These are phyloP conservation scores for Candida ponderosae DNA, from an alignment of 805 yeast genomes.

Conservation along the genomic window DNA sequence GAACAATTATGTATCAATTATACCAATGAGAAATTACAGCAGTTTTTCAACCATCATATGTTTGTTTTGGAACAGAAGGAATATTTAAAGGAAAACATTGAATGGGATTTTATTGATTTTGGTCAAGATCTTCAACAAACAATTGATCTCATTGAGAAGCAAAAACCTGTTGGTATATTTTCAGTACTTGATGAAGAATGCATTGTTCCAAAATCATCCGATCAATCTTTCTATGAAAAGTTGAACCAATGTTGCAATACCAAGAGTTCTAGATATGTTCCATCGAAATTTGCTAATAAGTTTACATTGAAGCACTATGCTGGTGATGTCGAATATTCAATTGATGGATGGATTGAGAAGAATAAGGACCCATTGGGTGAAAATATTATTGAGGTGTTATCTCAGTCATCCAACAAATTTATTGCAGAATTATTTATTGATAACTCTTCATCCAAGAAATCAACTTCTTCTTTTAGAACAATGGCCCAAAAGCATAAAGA, in stretches of 20 bases:
- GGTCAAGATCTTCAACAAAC: conserved; percentile 94
- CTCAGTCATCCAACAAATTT: conserved; percentile 48
- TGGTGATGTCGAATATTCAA: conserved; percentile 88
- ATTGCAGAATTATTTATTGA: conserved; percentile 48
- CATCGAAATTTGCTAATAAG: conserved; percentile 69
- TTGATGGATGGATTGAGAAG: conserved; percentile 90
- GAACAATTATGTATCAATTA: conserved; percentile 97
- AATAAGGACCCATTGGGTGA: conserved; percentile 91
- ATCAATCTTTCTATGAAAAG: conserved; percentile 74
- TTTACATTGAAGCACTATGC: conserved; percentile 91
- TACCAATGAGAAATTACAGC: conserved; percentile 95
- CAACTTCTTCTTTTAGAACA: conserved; percentile 49
- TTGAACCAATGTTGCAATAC: conserved; percentile 57
- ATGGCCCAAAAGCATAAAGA: conserved; percentile 87
- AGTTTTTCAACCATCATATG: conserved; percentile 96
- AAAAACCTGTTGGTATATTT: conserved; percentile 69
- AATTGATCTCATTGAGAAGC: conserved; percentile 80
- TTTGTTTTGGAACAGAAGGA: conserved; percentile 97
- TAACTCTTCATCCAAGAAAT: conserved; percentile 21
- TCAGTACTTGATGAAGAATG: conserved; percentile 92
- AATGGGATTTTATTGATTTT: conserved; percentile 94
- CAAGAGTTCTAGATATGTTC: conserved; percentile 49
- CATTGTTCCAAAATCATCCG: conserved; percentile 86
- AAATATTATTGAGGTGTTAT: conserved; percentile 52
- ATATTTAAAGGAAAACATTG: conserved; percentile 85